These are phyloP conservation scores for Stagonosporopsis vannaccii DNA, from an alignment of 2,329 filamentous ascomycete genomes.

Conservation along the genomic window DNA sequence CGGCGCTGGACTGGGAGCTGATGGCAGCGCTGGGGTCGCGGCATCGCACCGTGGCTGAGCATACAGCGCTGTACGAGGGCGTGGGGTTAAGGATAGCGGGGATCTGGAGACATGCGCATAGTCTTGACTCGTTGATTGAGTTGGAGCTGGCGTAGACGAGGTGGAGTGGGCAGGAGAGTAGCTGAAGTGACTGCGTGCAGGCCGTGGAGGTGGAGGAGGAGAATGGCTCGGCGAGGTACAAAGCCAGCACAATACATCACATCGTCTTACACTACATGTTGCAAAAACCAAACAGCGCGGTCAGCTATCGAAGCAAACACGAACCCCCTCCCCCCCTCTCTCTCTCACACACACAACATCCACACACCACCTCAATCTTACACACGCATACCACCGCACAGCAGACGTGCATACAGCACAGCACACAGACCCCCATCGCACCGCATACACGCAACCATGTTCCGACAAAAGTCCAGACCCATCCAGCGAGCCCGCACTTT, in stretches of 20 bases:
- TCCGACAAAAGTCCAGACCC: neutral
- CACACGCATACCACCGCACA: neutral
- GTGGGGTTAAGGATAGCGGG: conserved; percentile 27
- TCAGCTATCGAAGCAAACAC: too few relatives aligned
- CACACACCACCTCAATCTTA: too few relatives aligned
- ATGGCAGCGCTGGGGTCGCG: conserved; percentile 32
- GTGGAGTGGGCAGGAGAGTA: neutral
- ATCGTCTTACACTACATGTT: too few relatives aligned
- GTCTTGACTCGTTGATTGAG: conserved; percentile 35
- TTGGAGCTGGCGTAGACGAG: conserved; percentile 23
- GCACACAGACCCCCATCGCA: neutral
- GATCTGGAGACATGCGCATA: conserved; percentile 30
- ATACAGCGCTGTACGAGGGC: conserved; percentile 28
- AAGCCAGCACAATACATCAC: too few relatives aligned
- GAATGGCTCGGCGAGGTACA: too few relatives aligned
- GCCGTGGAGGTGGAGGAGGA: neutral
- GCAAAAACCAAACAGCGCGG: too few relatives aligned
- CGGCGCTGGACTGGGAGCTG: conserved; percentile 36
- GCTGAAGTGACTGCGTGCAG: neutral
- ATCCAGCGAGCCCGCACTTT: too few relatives aligned
- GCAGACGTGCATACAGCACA: too few relatives aligned
- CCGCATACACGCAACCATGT: neutral
- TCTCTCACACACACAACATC: neutral
- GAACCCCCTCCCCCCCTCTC: neutral
- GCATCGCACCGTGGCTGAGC: conserved; percentile 34